Evolutionary conservation across 768 basidiomycete species (phyloP), one percentile per base, ranked within the genome.

Genomic region (Suillus discolor): DNA sequence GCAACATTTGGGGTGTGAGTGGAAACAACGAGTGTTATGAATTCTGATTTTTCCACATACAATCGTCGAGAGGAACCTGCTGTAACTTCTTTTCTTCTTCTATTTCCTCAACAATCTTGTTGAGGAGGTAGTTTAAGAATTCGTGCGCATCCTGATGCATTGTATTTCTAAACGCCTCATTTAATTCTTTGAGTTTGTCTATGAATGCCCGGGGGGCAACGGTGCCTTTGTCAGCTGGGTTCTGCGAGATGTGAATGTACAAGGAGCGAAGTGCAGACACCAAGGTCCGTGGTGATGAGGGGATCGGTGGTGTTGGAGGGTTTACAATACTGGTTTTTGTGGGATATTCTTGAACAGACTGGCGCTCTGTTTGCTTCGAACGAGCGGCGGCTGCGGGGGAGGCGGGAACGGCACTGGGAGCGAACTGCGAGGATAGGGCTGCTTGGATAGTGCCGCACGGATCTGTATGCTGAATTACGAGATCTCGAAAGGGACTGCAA

Each of bases 131-230:
- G 75, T 96, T 97, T 49, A 98, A 82, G 77, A 99, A 99, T 78
- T 99, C 97, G 79, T 99, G 97, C 3, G 97, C 97, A 76, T 99
- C 97, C 75, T 99, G 97, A 75, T 99, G 97, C 86, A 92, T 91
- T 18, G 92, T 90, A 44, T 89, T 89, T 57, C 94, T 85, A 73
- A 98, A 99, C 55, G 90, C 83, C 71, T 95, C 94, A 77, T 99
- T 99, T 71, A 94, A 83, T 72, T 95, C 89, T 78, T 93, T 94
- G 71, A 99, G 85, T 75, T 97, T 97, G 73, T 94, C 90, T 74
- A 99, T 91, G 78, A 99, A 93, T 28, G 92, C 92, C 64, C 90
- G 87, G 2, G 97, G 97, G 2, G 94, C 86, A 49, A 98, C 86
- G 11, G 92, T 92, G 66, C 97, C 97, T 73, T 89, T 88, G 75